These are phyloP conservation scores for Pestalotiopsis sp. DNA, from an alignment of 2,329 filamentous ascomycete species.

Conservation along the genomic window DNA sequence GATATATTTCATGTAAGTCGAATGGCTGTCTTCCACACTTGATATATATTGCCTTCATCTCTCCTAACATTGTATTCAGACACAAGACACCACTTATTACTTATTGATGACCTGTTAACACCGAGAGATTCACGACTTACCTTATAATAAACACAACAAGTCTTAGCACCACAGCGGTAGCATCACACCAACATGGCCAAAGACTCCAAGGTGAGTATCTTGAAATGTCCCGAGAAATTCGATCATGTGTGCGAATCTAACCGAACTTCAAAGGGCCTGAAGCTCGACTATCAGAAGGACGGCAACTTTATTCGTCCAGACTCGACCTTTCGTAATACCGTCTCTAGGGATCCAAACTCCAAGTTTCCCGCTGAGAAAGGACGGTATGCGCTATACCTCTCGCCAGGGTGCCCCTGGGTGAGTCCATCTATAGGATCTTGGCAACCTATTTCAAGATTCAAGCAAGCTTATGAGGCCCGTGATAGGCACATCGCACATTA, in stretches of 20 bases:
- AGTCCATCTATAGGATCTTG: conserved; percentile 6
- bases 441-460: background rate
- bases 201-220: background rate
- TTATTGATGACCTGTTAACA: background rate
- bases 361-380: conserved; percentile 60
- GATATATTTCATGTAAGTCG: too few relatives aligned
- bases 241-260: background rate
- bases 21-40: too few relatives aligned
- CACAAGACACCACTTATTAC: too few relatives aligned
- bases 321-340: conserved; percentile 56
- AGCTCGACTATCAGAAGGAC: conserved; percentile 37
- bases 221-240: too few relatives aligned
- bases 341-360: conserved; percentile 53
- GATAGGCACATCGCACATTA: conserved; percentile 69
- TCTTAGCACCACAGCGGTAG: background rate
- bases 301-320: conserved; percentile 56
- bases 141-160: too few relatives aligned
- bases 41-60: too few relatives aligned
- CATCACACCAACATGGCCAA: background rate
- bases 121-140: background rate
- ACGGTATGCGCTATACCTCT: conserved; percentile 65
- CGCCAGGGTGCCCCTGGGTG: conserved; percentile 66
- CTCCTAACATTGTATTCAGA: too few relatives aligned
- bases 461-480: background rate
- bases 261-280: background rate